Evolutionary conservation across 73 alveolate species (phyloP), one percentile per base, ranked within the genome.

Genomic region (Urostyla sp.): DNA sequence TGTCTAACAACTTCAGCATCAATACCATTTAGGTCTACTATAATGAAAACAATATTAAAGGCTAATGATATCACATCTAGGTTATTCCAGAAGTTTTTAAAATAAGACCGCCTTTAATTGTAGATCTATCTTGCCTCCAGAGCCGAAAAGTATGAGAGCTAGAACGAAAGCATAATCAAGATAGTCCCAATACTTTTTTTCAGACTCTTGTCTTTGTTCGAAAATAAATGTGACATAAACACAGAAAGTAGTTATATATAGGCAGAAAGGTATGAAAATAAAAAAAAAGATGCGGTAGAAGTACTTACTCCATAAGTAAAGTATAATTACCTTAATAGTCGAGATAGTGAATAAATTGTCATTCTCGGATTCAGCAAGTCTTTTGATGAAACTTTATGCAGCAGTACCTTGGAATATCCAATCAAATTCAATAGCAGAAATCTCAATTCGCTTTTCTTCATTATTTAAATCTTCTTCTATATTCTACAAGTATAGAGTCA

Each of bases 41-140:
- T 35, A 2, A 72, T 63, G 43, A 45, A 49, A 2, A 69, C 16
- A 10, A 53, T 6, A 37, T 82, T 82, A 13, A 82, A 50, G n/a
- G 34, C 80, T 21, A 82, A 37, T 13, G 91, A 82, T 1, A 40
- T 15, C 15, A 82, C 18, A 54, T 82, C 91, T 23, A 82, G 18
- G 43, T 40, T 26, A 54, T 81, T 81, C 91, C 91, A 81, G 35
- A 81, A 81, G 13, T 67, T 58, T 52, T 69, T 52, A 31, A 81
- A 34, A 58, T 81, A 81, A 43, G 13, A 30, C 50, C 3, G 11
- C 23, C 51, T 56, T 24, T 43, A 52, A 18, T 13, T 21, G n/a
- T 23, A 27, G 21, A 67, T 21, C 61, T 81, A 40, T 16, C 11
- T 52, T 30, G 72, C 15, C 43, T 67, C 85, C 10, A 81, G 35